Evolutionary conservation across 345 rosid genomes (phyloP).

Genomic region (Barbarea vulgaris): DNA sequence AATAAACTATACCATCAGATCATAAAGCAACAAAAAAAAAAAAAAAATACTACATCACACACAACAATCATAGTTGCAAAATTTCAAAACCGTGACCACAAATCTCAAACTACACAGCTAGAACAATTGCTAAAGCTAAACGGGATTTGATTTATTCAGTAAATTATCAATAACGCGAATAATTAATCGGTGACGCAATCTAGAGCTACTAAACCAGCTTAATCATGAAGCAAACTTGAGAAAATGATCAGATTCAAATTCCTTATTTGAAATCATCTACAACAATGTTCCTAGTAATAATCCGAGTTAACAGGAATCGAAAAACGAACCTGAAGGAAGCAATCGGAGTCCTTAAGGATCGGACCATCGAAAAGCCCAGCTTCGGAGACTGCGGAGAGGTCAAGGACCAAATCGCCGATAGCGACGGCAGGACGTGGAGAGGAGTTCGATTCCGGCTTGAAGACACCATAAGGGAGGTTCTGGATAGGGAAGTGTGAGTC

Average conservation of each 20-base stretch:
- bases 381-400: conserved; percentile 71
- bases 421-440: conserved; percentile 82
- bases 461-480: conserved; percentile 91
- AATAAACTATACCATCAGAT: not conserved
- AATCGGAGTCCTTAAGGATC: conserved; percentile 62
- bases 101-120: not conserved
- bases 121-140: not conserved
- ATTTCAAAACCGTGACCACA: not conserved
- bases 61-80: conserved; percentile 4
- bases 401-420: conserved; percentile 75
- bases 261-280: not conserved
- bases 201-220: conserved; percentile 2
- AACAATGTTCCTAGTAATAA: not conserved
- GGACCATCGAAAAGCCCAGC: conserved; percentile 82
- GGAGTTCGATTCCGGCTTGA: conserved; percentile 56
- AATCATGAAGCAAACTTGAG: conserved; percentile 20
- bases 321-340: conserved; percentile 76
- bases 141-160: not conserved
- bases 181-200: conserved; percentile 1
- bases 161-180: not conserved
- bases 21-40: not conserved
- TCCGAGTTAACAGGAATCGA: conserved; percentile 9
- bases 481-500: conserved; percentile 93
- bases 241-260: conserved; percentile 11
- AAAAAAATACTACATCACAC: not conserved